Conservation (phyloP, 2,329 filamentous ascomycete species). For the Sphaerulina musiva region DNA sequence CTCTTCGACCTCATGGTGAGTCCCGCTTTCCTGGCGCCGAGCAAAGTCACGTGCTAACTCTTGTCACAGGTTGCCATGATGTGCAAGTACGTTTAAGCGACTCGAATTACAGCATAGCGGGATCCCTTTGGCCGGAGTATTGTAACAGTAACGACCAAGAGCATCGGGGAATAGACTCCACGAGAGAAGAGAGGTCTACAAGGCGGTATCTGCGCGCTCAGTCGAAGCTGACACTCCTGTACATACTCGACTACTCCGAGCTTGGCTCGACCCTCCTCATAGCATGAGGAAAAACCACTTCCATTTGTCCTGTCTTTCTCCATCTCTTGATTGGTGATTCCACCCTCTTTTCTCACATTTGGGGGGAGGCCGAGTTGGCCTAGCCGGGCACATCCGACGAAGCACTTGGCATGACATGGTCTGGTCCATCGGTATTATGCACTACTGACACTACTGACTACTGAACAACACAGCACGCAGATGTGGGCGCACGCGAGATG, state of each 20-base stretch:
- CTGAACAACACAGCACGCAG: not conserved
- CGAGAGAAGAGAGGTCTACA: slow-evolving; percentile 6
- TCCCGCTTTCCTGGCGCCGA: not conserved
- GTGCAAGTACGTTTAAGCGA: slow-evolving; percentile 56
- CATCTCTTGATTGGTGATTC: not conserved
- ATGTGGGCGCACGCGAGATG: not conserved
- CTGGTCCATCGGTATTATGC: not conserved
- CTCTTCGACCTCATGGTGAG: slow-evolving; percentile 72
- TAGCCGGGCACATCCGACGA: not conserved
- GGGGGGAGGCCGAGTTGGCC: no score
- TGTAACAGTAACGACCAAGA: slow-evolving; percentile 24
- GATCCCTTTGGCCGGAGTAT: slow-evolving; percentile 10
- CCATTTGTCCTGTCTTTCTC: not conserved
- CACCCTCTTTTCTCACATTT: no score
- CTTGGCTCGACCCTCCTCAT: not conserved
- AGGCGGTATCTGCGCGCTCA: not conserved
- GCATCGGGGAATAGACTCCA: slow-evolving; percentile 18
- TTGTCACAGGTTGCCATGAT: slow-evolving; percentile 64
- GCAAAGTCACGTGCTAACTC: not conserved
- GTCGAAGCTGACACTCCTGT: not conserved
- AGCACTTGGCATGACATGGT: not conserved
- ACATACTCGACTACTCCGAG: not conserved
- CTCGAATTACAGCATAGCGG: slow-evolving; percentile 17
- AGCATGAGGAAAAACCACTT: not conserved
- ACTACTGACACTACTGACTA: not conserved